phyloP scores from a whole-genome alignment of 768 basidiomycete genomes.

The Termitomyces sp. region DNA sequence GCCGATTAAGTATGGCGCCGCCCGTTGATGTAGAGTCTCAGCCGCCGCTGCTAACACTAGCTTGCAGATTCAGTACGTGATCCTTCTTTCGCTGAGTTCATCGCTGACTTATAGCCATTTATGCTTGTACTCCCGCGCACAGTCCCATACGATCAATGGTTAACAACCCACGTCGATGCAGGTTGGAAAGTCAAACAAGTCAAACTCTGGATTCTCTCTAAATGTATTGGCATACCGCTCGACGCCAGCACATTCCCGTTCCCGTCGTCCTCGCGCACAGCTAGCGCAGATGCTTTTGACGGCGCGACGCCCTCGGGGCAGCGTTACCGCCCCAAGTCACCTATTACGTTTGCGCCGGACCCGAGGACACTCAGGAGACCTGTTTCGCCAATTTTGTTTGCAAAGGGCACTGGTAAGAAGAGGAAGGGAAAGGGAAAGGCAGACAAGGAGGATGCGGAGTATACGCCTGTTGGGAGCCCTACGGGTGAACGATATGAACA shows the following conservation, averaged over 20 bases:
- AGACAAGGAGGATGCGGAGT: background rate
- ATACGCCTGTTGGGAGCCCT: background rate
- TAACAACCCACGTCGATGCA: constrained; percentile 64
- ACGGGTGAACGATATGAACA: constrained; percentile 25
- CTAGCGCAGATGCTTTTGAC: background rate
- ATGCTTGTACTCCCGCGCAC: background rate
- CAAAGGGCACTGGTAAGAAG: constrained; percentile 15
- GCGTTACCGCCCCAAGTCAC: constrained; percentile 50
- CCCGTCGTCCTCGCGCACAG: constrained; percentile 10
- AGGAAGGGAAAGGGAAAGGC: background rate
- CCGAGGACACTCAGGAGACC: constrained; percentile 29
- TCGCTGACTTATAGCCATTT: background rate
- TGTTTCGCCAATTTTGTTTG: constrained; percentile 43
- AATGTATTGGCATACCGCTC: constrained; percentile 41
- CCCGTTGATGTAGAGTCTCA: constrained; percentile 1
- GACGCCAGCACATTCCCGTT: constrained; percentile 20
- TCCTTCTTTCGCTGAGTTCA: background rate
- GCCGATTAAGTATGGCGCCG: constrained; percentile 3
- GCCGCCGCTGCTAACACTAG: constrained; percentile 34
- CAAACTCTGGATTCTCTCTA: constrained; percentile 61
- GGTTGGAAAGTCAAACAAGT: constrained; percentile 59
- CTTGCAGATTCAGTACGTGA: constrained; percentile 55
- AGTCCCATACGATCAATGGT: constrained; percentile 79
- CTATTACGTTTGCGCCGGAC: constrained; percentile 65
- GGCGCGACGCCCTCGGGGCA: constrained; percentile 8